A percentile compares a stretch with the other conserved stretches of the same genome.
Evolutionary conservation across 495 filamentous ascomycete genomes (phyloP).

Genomic region (Rostrohypoxylon terebratum): DNA sequence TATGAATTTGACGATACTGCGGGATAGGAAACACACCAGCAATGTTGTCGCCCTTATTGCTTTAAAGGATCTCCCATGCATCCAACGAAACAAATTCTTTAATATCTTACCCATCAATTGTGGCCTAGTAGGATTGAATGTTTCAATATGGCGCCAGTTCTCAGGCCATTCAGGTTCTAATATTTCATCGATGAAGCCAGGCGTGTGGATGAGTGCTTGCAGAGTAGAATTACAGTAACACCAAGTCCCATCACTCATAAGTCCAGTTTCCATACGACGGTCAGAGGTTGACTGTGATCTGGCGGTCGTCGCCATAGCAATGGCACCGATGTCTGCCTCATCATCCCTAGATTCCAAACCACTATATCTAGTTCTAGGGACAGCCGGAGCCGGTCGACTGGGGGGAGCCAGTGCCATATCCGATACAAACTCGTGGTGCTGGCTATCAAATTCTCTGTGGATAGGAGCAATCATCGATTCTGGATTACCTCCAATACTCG

Average conservation of each 20-base stretch:
- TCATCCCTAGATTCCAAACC: slow-evolving; percentile 74
- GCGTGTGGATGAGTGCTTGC: slow-evolving; percentile 83
- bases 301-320: slow-evolving; percentile 46
- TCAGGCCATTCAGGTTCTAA: slow-evolving; percentile 50
- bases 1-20: neutral
- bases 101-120: slow-evolving; percentile 83
- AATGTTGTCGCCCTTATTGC: slow-evolving; percentile 69
- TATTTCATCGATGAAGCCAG: slow-evolving; percentile 77
- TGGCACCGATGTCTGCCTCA: slow-evolving; percentile 51
- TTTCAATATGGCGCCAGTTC: slow-evolving; percentile 54
- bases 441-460: neutral
- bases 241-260: slow-evolving; percentile 82
- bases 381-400: slow-evolving; percentile 81
- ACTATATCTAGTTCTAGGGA: slow-evolving; percentile 87
- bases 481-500: slow-evolving; percentile 74
- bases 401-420: slow-evolving; percentile 59
- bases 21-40: slow-evolving; percentile 62
- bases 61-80: slow-evolving; percentile 74
- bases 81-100: slow-evolving; percentile 74
- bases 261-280: too few species aligned
- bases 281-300: too few species aligned
- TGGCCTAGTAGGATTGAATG: slow-evolving; percentile 77
- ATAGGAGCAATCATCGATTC: slow-evolving; percentile 75
- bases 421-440: slow-evolving; percentile 53
- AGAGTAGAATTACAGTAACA: slow-evolving; percentile 91